Evolutionary conservation across 805 yeast genomes (phyloP).

Genomic region (Zygoascus ofunaensis): DNA sequence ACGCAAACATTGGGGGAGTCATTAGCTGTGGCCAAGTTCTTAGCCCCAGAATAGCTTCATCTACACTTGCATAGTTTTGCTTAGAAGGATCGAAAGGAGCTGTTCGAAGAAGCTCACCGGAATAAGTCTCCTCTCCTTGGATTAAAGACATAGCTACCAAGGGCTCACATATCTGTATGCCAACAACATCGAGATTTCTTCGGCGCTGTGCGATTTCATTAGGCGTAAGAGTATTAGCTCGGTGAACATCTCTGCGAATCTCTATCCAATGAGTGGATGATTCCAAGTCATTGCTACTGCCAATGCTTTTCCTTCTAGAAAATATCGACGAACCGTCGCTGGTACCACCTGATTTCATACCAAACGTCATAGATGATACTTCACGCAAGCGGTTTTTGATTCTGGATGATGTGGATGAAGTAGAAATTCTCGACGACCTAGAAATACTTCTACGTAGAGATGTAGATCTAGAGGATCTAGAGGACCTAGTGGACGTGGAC

Average conservation of each 20-base stretch:
- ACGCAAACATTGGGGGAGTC: conserved; percentile 47
- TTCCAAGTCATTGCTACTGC: conserved; percentile 1
- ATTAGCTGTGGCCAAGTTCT: conserved; percentile 33
- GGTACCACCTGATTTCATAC: conserved; percentile 1
- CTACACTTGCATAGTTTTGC: conserved; percentile 22
- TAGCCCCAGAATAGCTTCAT: conserved; percentile 24
- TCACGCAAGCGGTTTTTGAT: conserved; percentile 5
- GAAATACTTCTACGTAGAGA: conserved; percentile 17
- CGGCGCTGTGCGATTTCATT: conserved; percentile 65
- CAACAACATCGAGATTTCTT: conserved; percentile 43
- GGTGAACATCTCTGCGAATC: conserved; percentile 50
- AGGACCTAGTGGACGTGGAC: background rate
- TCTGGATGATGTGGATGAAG: conserved; percentile 11
- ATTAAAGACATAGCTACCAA: conserved; percentile 11
- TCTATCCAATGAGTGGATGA: conserved; percentile 38
- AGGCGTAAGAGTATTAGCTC: conserved; percentile 61
- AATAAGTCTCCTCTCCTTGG: conserved; percentile 21
- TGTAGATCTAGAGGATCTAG: background rate
- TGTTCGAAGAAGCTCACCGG: conserved; percentile 12
- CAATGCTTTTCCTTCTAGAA: background rate
- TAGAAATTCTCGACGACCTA: conserved; percentile 15
- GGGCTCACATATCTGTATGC: conserved; percentile 56
- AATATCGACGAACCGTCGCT: background rate
- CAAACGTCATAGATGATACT: conserved; percentile 10
- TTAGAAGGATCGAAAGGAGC: conserved; percentile 12